Conservation (phyloP, 2,329 filamentous ascomycete species). For the Emydomyces testavorans region DNA sequence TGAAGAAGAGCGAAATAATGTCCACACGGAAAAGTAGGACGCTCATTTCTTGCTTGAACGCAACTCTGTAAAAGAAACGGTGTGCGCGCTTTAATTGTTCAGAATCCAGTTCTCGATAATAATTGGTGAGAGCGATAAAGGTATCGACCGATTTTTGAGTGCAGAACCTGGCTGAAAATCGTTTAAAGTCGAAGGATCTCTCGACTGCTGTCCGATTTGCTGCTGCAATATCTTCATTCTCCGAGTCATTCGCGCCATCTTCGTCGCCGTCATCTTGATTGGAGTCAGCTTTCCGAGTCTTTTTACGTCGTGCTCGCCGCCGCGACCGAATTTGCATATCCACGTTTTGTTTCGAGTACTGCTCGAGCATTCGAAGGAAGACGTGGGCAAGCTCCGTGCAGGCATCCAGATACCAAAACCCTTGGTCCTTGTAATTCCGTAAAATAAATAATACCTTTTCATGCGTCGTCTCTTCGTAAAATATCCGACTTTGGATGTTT, state of each 20-base stretch:
- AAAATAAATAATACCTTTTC: constrained; percentile 73
- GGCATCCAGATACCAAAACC: constrained; percentile 84
- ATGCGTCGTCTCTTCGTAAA: constrained; percentile 93
- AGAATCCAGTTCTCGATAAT: constrained; percentile 66
- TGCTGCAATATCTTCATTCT: constrained; percentile 61
- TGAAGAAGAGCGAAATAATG: constrained; percentile 76
- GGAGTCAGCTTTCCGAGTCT: constrained; percentile 36
- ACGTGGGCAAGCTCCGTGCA: constrained; percentile 84
- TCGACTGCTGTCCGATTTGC: constrained; percentile 64
- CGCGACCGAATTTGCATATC: constrained; percentile 87
- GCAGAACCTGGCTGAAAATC: constrained; percentile 69
- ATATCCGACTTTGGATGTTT: constrained; percentile 92
- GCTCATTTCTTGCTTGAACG: constrained; percentile 87
- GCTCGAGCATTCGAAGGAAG: constrained; percentile 81
- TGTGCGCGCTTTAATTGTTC: constrained; percentile 82
- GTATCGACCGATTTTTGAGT: constrained; percentile 80
- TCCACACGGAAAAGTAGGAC: constrained; percentile 84
- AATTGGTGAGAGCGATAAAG: constrained; percentile 67
- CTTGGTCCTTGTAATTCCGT: constrained; percentile 81
- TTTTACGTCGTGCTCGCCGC: constrained; percentile 60
- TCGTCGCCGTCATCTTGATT: constrained; percentile 38
- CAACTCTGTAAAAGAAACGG: constrained; percentile 84
- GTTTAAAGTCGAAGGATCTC: constrained; percentile 84
- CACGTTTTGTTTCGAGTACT: constrained; percentile 86
- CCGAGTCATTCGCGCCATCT: constrained; percentile 49